Evolutionary conservation across 495 filamentous ascomycete genomes (phyloP).

Genomic region (Penicillium angulare): DNA sequence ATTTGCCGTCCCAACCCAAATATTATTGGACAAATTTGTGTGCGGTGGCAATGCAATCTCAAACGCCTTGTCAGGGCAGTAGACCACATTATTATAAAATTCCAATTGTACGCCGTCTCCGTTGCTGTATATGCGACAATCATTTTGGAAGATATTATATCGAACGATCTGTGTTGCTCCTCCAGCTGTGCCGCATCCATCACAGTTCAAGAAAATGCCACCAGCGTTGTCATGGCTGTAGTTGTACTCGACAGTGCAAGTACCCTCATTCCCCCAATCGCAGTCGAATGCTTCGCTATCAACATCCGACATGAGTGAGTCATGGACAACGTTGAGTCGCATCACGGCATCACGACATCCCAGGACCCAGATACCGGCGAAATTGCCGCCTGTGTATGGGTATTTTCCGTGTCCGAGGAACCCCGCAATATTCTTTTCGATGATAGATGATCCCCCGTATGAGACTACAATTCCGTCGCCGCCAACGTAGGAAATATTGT

Average conservation of each 20-base stretch:
- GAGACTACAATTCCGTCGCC: conserved; percentile 11
- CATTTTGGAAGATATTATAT: conserved; percentile 12
- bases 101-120: conserved; percentile 4
- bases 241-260: conserved; percentile 13
- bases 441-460: background rate
- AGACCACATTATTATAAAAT: conserved; percentile 12
- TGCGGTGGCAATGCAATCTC: conserved; percentile 4
- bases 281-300: conserved; percentile 15
- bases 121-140: conserved; percentile 12
- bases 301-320: conserved; percentile 9
- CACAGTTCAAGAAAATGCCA: conserved; percentile 9
- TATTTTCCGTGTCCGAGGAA: conserved; percentile 10
- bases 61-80: conserved; percentile 10
- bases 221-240: conserved; percentile 14
- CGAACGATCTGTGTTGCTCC: conserved; percentile 9
- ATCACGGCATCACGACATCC: conserved; percentile 10
- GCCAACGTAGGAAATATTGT: conserved; percentile 8
- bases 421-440: conserved; percentile 5
- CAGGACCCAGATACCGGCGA: conserved; percentile 10
- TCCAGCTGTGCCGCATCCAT: conserved; percentile 10
- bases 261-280: conserved; percentile 9
- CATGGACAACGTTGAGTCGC: conserved; percentile 9
- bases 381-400: conserved; percentile 10
- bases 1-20: conserved; percentile 8
- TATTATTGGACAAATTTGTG: conserved; percentile 10